Evolutionary conservation across 345 rosid genomes (phyloP).

Genomic region (thale cress (Arabidopsis thaliana)): TAIR10.1 NC_003074.8:309001-309500

Average conservation of each 20-base stretch:
- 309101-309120: slow-evolving; percentile 54
- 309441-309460: slow-evolving; percentile 50
- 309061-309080: slow-evolving; percentile 71
- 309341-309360: slow-evolving; percentile 60
- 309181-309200: slow-evolving; percentile 62
- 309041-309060: slow-evolving; percentile 88
- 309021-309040: slow-evolving; percentile 62
- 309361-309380: slow-evolving; percentile 74
- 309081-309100: slow-evolving; percentile 78
- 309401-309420: slow-evolving; percentile 43
- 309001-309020: slow-evolving; percentile 54
- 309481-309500: slow-evolving; percentile 59
- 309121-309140: slow-evolving; percentile 72
- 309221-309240: slow-evolving; percentile 64
- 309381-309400: slow-evolving; percentile 56
- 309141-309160: slow-evolving; percentile 61
- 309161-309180: slow-evolving; percentile 49
- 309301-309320: slow-evolving; percentile 50
- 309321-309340: slow-evolving; percentile 48
- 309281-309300: slow-evolving; percentile 57
- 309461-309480: slow-evolving; percentile 52
- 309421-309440: slow-evolving; percentile 54
- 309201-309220: slow-evolving; percentile 77
- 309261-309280: slow-evolving; percentile 79
- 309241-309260: slow-evolving; percentile 57